Conservation (phyloP, 495 filamentous ascomycete species). For the Neurospora discreta region DNA sequence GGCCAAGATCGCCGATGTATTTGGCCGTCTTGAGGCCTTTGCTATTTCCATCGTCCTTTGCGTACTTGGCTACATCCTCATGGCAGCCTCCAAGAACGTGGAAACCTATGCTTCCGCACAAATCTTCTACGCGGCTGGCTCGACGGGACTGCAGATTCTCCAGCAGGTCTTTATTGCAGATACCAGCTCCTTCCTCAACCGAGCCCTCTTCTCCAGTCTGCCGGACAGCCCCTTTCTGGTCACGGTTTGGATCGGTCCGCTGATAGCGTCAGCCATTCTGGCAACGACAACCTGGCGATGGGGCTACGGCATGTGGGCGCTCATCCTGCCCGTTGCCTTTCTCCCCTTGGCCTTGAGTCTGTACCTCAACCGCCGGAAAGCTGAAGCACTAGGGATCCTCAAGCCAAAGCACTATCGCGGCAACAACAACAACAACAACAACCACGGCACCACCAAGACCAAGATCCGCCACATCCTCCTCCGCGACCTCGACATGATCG, state of each 20-base stretch:
- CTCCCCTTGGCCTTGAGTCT: slow-evolving; percentile 41
- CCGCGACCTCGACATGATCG: slow-evolving; percentile 48
- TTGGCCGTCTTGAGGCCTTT: slow-evolving; percentile 32
- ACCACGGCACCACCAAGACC: neutral
- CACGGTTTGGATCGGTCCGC: slow-evolving; percentile 43
- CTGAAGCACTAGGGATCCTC: slow-evolving; percentile 27
- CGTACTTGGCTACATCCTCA: slow-evolving; percentile 28
- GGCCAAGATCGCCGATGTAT: slow-evolving; percentile 34
- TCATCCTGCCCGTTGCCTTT: slow-evolving; percentile 44
- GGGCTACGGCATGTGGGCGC: slow-evolving; percentile 48
- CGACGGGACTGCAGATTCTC: slow-evolving; percentile 44
- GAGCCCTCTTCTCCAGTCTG: slow-evolving; percentile 50
- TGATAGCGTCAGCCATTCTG: slow-evolving; percentile 33
- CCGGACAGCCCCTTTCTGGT: slow-evolving; percentile 50
- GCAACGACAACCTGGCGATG: slow-evolving; percentile 45
- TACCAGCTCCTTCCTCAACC: slow-evolving; percentile 50
- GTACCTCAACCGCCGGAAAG: slow-evolving; percentile 43
- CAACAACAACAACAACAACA: neutral
- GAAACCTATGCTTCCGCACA: slow-evolving; percentile 34
- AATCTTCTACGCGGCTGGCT: slow-evolving; percentile 35
- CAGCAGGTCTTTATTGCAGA: slow-evolving; percentile 56
- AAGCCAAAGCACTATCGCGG: slow-evolving; percentile 11
- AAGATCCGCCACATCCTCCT: slow-evolving; percentile 32
- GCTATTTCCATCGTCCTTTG: slow-evolving; percentile 23
- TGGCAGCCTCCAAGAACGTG: slow-evolving; percentile 28